Evolutionary conservation across 2,329 filamentous ascomycete species (phyloP).

Genomic region (Colletotrichum salicis): DNA sequence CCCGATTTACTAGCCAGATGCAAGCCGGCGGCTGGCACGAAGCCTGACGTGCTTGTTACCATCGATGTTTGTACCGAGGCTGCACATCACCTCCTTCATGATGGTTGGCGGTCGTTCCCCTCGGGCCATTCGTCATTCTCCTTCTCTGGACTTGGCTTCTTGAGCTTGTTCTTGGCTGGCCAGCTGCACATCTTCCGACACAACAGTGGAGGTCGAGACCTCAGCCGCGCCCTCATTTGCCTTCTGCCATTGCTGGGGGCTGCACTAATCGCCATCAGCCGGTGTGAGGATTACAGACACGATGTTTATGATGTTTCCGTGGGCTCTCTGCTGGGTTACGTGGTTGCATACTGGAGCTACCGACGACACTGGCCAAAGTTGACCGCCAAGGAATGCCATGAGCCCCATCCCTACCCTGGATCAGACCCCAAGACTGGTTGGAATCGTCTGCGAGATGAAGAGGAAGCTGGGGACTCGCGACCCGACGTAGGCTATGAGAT

Average conservation of each 20-base stretch:
- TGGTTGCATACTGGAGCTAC: slow-evolving; percentile 74
- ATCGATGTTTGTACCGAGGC: slow-evolving; percentile 79
- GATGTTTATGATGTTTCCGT: slow-evolving; percentile 76
- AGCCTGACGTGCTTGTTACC: slow-evolving; percentile 65
- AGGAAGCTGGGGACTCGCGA: slow-evolving; percentile 52
- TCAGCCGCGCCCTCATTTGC: slow-evolving; percentile 67
- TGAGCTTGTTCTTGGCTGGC: slow-evolving; percentile 76
- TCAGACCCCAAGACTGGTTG: slow-evolving; percentile 47
- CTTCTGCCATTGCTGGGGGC: slow-evolving; percentile 70
- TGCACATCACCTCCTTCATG: slow-evolving; percentile 75
- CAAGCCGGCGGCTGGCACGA: slow-evolving; percentile 68
- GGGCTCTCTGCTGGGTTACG: slow-evolving; percentile 69
- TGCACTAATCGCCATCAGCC: slow-evolving; percentile 74
- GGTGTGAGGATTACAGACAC: slow-evolving; percentile 77
- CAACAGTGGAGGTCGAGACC: slow-evolving; percentile 57
- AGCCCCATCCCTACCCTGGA: slow-evolving; percentile 65
- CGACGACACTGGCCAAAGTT: slow-evolving; percentile 71
- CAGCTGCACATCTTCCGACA: slow-evolving; percentile 69
- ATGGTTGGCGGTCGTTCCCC: slow-evolving; percentile 87
- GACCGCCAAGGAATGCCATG: slow-evolving; percentile 62
- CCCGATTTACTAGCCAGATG: slow-evolving; percentile 78
- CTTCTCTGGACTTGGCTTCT: slow-evolving; percentile 81
- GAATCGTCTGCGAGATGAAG: slow-evolving; percentile 63
- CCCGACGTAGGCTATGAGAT: slow-evolving; percentile 53
- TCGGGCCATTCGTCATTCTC: slow-evolving; percentile 83